Evolutionary conservation across 1,284 basidiomycete genomes (phyloP).

Genomic region (Cryptococcus sp.): DNA sequence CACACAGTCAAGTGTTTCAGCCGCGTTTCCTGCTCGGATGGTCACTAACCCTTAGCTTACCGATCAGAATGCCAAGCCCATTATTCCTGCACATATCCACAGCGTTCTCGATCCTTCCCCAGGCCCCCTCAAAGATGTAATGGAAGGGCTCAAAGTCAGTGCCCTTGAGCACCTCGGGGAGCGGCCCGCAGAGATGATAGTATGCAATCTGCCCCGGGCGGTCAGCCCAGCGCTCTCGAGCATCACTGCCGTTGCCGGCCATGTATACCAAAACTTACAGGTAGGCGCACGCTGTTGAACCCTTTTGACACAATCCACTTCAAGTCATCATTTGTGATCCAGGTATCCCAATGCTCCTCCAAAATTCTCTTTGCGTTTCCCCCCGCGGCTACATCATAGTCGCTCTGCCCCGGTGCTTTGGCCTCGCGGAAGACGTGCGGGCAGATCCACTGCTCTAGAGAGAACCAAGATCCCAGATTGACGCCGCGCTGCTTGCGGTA

Average conservation of each 20-base stretch:
- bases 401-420: constrained; percentile 61
- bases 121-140: constrained; percentile 66
- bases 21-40: background rate
- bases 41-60: constrained; percentile 42
- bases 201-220: constrained; percentile 62
- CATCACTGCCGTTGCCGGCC: background rate
- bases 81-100: constrained; percentile 61
- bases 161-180: constrained; percentile 61
- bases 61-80: constrained; percentile 76
- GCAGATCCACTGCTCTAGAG: constrained; percentile 70
- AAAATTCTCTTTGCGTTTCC: constrained; percentile 59
- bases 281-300: constrained; percentile 78
- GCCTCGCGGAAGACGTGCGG: constrained; percentile 59
- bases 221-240: background rate
- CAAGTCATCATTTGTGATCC: constrained; percentile 69
- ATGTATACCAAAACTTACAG: constrained; percentile 55
- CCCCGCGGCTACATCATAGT: constrained; percentile 70
- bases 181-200: constrained; percentile 65
- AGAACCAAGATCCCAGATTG: constrained; percentile 72
- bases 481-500: constrained; percentile 76
- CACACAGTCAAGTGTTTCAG: constrained; percentile 32
- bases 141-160: constrained; percentile 67
- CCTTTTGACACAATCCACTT: constrained; percentile 69
- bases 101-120: constrained; percentile 64
- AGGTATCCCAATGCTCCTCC: constrained; percentile 76